These are phyloP conservation scores for Mucuna pruriens DNA, from an alignment of 306 rosid species.

Conservation along the genomic window DNA sequence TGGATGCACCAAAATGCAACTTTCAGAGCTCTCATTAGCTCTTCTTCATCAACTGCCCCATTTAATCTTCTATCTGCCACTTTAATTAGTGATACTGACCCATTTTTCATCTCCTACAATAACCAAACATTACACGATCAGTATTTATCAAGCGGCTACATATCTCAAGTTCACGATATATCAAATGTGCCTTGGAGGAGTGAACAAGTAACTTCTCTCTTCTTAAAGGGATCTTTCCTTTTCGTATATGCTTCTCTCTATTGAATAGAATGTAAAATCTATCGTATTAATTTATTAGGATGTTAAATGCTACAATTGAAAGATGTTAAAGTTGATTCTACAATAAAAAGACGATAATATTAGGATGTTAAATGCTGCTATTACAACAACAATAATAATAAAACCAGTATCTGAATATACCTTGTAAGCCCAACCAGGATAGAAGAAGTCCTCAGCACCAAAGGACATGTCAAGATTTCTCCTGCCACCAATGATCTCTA, in stretches of 20 bases:
- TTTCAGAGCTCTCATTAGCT: slow-evolving; percentile 68
- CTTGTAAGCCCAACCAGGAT: slow-evolving; percentile 97
- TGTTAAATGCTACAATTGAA: neutral
- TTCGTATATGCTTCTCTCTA: neutral
- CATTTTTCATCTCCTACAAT: slow-evolving; percentile 71
- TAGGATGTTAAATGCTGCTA: neutral
- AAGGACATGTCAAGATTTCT: slow-evolving; percentile 93
- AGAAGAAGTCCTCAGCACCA: slow-evolving; percentile 85
- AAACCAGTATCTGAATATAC: slow-evolving; percentile 43
- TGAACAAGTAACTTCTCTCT: neutral
- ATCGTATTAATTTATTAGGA: neutral
- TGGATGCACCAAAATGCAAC: slow-evolving; percentile 96
- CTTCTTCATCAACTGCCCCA: slow-evolving; percentile 83
- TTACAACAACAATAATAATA: neutral
- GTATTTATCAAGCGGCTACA: slow-evolving; percentile 3
- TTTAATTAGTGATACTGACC: slow-evolving; percentile 48
- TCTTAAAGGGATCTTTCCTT: neutral
- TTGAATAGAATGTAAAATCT: neutral
- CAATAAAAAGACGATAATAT: neutral
- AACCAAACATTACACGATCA: slow-evolving; percentile 25
- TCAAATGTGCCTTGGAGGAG: neutral
- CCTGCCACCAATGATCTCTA: slow-evolving; percentile 94
- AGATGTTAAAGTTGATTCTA: neutral
- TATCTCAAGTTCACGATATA: neutral
- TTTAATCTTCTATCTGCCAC: slow-evolving; percentile 78